These are phyloP conservation scores for Acacia crassicarpa DNA, from an alignment of 306 rosid genomes.

Conservation along the genomic window DNA sequence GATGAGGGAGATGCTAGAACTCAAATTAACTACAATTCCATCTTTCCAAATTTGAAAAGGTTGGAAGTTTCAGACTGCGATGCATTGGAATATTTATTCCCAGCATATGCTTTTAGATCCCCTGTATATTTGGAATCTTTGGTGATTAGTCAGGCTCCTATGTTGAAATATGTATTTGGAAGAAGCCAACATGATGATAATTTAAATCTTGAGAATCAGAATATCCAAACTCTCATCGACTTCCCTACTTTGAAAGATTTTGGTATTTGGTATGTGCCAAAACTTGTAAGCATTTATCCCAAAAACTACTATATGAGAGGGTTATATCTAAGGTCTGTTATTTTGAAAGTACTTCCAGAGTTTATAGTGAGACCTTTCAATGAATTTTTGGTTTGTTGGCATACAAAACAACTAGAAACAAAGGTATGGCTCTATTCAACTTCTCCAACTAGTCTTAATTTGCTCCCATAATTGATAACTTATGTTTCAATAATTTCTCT, in stretches of 20 bases:
- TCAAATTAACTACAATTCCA: too few relatives aligned
- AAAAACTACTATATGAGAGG: background rate
- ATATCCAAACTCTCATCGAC: background rate
- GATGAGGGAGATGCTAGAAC: too few relatives aligned
- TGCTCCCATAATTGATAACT: background rate
- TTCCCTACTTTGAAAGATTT: background rate
- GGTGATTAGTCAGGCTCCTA: background rate
- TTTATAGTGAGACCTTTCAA: background rate
- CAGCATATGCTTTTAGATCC: background rate
- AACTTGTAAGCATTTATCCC: background rate
- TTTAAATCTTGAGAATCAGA: background rate
- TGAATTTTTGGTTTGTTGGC: background rate
- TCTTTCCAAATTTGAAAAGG: too few relatives aligned
- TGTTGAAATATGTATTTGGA: too few relatives aligned
- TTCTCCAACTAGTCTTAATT: background rate
- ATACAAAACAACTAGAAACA: background rate
- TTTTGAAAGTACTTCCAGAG: background rate
- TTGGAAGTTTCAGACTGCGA: too few relatives aligned
- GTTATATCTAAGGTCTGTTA: background rate
- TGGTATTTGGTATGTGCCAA: background rate
- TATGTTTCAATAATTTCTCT: too few relatives aligned
- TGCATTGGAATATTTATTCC: too few relatives aligned
- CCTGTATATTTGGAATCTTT: background rate
- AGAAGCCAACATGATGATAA: too few relatives aligned
- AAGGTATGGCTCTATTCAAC: background rate